Conservation (phyloP, 352 stramenopile species). For the Globisporangium alternatum region DNA sequence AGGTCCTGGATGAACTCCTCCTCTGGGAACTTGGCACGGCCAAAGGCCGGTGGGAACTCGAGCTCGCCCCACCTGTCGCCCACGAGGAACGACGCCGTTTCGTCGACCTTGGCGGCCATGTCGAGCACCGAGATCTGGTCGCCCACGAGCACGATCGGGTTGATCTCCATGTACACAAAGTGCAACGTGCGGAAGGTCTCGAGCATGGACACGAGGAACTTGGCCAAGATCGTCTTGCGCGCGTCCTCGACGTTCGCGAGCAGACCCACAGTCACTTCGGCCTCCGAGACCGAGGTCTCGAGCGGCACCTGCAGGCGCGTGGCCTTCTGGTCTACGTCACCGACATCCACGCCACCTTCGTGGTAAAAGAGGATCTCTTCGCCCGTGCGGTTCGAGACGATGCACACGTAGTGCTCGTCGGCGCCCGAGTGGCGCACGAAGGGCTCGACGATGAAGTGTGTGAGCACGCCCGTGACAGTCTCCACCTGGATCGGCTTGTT, state of each 20-base stretch:
- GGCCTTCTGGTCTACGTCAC: conserved; percentile 94
- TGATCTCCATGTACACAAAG: conserved; percentile 99
- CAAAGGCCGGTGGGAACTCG: conserved; percentile 95
- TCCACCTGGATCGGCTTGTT: conserved; percentile 92
- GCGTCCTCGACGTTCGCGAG: conserved; percentile 79
- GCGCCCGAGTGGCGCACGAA: conserved; percentile 91
- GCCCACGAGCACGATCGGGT: conserved; percentile 93
- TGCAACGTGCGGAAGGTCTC: conserved; percentile 93
- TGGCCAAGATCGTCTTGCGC: conserved; percentile 78
- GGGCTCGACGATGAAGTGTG: conserved; percentile 97
- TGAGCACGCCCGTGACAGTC: conserved; percentile 88
- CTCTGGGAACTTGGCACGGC: conserved; percentile 94
- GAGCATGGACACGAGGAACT: conserved; percentile 91
- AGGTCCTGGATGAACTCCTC: conserved; percentile 95
- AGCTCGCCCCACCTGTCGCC: conserved; percentile 91
- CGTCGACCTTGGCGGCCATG: conserved; percentile 96
- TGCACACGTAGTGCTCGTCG: conserved; percentile 98
- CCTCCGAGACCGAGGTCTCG: conserved; percentile 61
- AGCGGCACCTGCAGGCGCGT: conserved; percentile 86
- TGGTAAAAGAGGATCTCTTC: conserved; percentile 97
- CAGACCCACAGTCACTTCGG: conserved; percentile 70
- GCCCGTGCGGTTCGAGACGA: conserved; percentile 91
- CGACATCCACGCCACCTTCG: conserved; percentile 95
- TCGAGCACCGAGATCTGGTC: conserved; percentile 93
- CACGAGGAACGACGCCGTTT: conserved; percentile 94